Conservation (phyloP, 208 protist genomes). For the Phytomonas sp. region DNA sequence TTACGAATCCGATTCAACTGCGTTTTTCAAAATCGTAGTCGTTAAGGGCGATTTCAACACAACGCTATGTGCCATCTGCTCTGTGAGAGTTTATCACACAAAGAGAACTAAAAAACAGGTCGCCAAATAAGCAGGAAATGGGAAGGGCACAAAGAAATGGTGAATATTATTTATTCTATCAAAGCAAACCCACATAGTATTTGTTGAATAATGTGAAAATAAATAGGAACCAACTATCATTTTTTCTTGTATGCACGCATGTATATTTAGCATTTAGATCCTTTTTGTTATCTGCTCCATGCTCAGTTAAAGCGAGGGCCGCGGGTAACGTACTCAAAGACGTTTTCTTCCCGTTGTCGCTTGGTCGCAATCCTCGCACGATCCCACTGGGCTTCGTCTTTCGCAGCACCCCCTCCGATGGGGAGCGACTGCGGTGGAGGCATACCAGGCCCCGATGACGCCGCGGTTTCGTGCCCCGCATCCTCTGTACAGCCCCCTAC, state of each 20-base stretch:
- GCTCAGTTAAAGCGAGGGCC: slow-evolving; percentile 14
- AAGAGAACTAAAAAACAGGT: slow-evolving; percentile 5
- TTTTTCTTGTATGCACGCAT: too few species aligned
- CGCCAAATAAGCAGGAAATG: slow-evolving; percentile 11
- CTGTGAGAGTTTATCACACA: slow-evolving; percentile 1
- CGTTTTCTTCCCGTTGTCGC: slow-evolving; percentile 23
- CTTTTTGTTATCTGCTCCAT: background rate
- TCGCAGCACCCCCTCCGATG: background rate
- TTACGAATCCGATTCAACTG: background rate
- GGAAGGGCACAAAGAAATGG: slow-evolving; percentile 1
- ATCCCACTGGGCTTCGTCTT: slow-evolving; percentile 10
- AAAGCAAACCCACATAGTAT: background rate
- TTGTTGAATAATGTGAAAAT: too few species aligned
- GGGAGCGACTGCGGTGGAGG: background rate
- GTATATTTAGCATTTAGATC: background rate
- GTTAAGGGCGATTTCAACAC: background rate
- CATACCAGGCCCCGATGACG: background rate
- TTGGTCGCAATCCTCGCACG: slow-evolving; percentile 11
- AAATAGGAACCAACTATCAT: background rate
- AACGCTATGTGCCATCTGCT: too few species aligned
- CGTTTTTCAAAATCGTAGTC: background rate
- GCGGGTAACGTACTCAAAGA: slow-evolving; percentile 19
- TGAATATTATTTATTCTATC: background rate
- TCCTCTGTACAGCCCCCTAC: background rate
- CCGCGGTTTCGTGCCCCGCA: background rate